Conservation (phyloP, 148 eudicot species). For the Vaccinium darrowii region DNA sequence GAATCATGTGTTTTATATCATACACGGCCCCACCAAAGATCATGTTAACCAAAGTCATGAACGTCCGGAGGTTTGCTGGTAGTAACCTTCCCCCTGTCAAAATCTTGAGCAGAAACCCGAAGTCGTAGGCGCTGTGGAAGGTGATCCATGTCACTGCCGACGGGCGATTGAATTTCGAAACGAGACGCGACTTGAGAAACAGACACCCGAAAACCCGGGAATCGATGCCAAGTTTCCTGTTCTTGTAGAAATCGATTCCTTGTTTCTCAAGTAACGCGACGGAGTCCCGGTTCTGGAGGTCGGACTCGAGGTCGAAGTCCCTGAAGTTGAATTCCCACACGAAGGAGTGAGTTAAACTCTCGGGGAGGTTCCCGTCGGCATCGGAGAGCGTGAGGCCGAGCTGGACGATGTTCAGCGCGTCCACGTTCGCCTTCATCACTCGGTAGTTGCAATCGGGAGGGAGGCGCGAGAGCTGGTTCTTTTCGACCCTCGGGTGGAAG, state of each 20-base stretch:
- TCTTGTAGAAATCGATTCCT: constrained; percentile 25
- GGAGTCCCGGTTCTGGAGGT: not conserved
- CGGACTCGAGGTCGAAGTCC: constrained; percentile 14
- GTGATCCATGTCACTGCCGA: constrained; percentile 11
- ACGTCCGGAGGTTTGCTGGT: not conserved
- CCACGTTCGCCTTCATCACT: constrained; percentile 6
- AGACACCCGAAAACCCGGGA: not conserved
- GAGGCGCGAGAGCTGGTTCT: not conserved
- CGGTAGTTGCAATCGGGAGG: not conserved
- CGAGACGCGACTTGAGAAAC: constrained; percentile 10
- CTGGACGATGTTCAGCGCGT: constrained; percentile 22
- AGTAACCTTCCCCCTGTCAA: constrained; percentile 4
- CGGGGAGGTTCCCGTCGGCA: constrained; percentile 19
- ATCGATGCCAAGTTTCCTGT: constrained; percentile 9
- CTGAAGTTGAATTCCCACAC: constrained; percentile 33
- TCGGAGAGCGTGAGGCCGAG: constrained; percentile 27
- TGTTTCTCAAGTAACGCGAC: constrained; percentile 16
- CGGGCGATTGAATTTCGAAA: not conserved
- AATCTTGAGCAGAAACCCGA: constrained; percentile 18
- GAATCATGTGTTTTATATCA: constrained; percentile 18
- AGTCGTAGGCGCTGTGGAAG: constrained; percentile 26
- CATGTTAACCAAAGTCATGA: not conserved
- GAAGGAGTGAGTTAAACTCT: not conserved
- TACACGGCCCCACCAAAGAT: constrained; percentile 2
- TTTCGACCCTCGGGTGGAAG: not conserved